Conservation (phyloP, 257 asterid species). For the Nicotiana tomentosiformis region DNA sequence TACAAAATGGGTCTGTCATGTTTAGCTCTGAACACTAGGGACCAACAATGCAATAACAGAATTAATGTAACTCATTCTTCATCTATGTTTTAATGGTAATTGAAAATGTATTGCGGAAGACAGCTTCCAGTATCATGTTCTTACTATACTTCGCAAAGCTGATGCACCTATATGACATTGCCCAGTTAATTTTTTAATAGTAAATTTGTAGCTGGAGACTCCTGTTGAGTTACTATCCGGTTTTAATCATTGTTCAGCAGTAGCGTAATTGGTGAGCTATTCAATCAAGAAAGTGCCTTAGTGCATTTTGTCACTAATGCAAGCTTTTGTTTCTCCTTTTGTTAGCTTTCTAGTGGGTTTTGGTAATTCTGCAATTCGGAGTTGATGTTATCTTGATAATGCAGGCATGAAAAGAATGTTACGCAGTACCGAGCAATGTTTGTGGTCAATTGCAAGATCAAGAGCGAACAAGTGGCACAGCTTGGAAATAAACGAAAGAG, state of each 20-base stretch:
- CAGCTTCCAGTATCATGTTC: neutral
- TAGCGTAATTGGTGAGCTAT: neutral
- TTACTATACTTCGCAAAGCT: neutral
- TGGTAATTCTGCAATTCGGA: neutral
- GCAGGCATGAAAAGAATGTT: slow-evolving; percentile 73
- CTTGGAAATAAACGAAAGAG: slow-evolving; percentile 70
- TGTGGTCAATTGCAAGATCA: slow-evolving; percentile 72
- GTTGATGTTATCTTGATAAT: slow-evolving; percentile 5
- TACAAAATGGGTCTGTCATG: neutral
- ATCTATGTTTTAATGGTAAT: neutral
- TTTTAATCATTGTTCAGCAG: neutral
- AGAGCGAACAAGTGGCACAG: slow-evolving; percentile 27
- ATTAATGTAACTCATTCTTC: neutral
- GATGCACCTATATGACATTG: neutral
- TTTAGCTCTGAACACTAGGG: neutral
- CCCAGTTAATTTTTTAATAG: neutral
- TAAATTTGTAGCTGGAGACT: neutral
- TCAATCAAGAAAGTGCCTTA: neutral
- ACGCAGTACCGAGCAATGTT: slow-evolving; percentile 83
- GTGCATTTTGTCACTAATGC: neutral
- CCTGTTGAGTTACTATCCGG: neutral
- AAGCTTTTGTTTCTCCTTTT: neutral
- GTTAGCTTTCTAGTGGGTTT: neutral
- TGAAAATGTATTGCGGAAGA: neutral
- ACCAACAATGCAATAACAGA: neutral